Evolutionary conservation across 345 rosid species (phyloP).

Genomic region (Acer yangbiense): DNA sequence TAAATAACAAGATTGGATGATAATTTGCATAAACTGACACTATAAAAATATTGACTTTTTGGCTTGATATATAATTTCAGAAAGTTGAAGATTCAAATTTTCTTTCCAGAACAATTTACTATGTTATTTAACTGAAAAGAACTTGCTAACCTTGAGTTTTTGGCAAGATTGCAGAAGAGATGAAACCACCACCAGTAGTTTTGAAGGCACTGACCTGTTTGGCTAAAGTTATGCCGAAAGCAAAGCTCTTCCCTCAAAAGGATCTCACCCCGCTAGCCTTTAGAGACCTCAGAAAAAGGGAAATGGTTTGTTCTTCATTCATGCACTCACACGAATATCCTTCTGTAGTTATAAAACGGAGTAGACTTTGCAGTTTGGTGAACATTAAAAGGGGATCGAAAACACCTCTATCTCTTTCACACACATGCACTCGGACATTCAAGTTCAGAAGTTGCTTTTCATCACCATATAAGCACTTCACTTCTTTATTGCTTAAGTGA

Average conservation of each 20-base stretch:
- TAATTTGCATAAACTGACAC: neutral
- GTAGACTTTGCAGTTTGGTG: neutral
- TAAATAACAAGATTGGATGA: neutral
- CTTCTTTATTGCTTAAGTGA: neutral
- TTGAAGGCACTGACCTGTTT: conserved; percentile 51
- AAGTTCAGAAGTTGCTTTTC: neutral
- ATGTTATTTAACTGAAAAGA: conserved; percentile 14
- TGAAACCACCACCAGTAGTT: conserved; percentile 62
- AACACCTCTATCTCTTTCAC: neutral
- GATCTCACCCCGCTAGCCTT: conserved; percentile 70
- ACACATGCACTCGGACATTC: conserved; percentile 8
- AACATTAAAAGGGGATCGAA: neutral
- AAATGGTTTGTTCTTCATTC: conserved; percentile 55
- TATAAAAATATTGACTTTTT: neutral
- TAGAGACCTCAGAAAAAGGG: conserved; percentile 68
- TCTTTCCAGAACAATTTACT: conserved; percentile 1
- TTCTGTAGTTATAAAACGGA: too few relatives aligned
- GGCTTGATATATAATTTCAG: neutral
- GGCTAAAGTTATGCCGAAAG: conserved; percentile 70
- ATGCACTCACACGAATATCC: neutral
- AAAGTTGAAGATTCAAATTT: conserved; percentile 3
- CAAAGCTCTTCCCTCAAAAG: conserved; percentile 77
- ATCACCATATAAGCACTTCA: neutral
- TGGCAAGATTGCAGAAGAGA: conserved; percentile 80
- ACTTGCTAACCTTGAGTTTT: conserved; percentile 43